Percentiles rank a stretch among this genome's conserved stretches.
phyloP scores from a whole-genome alignment of 2,329 filamentous ascomycete genomes.

The Sodiomyces alkalinus region DNA sequence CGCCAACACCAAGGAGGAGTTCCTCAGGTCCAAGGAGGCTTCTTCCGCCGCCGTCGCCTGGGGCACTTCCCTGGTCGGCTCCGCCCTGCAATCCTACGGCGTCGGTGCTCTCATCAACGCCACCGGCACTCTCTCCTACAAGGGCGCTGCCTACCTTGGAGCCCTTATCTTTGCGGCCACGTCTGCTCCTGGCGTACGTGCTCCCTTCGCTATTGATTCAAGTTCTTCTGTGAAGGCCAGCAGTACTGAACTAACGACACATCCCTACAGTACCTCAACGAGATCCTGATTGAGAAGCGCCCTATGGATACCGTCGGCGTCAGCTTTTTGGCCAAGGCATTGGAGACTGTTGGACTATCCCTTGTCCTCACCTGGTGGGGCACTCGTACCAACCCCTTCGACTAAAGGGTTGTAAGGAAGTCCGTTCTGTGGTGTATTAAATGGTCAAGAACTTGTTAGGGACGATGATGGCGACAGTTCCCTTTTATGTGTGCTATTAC shows the following conservation, averaged over 20 bases:
- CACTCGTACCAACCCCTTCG: conserved; percentile 83
- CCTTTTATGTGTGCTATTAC: too few species aligned
- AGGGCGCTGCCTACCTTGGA: conserved; percentile 90
- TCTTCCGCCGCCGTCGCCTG: conserved; percentile 74
- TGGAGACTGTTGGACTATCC: conserved; percentile 86
- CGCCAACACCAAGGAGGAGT: conserved; percentile 92
- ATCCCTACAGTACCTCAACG: conserved; percentile 55
- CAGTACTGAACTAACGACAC: conserved; percentile 2
- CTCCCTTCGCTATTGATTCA: neutral
- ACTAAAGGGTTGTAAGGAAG: conserved; percentile 40
- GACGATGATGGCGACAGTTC: too few species aligned
- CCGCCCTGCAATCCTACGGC: conserved; percentile 77
- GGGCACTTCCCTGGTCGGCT: conserved; percentile 81
- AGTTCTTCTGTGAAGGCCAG: neutral
- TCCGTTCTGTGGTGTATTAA: too few species aligned
- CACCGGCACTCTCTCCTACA: conserved; percentile 89
- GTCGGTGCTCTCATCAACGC: conserved; percentile 86
- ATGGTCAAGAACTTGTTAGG: too few species aligned
- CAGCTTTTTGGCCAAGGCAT: conserved; percentile 65
- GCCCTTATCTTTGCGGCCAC: conserved; percentile 82
- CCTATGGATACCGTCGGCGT: conserved; percentile 82
- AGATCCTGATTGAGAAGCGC: conserved; percentile 82
- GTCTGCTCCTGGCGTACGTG: conserved; percentile 64
- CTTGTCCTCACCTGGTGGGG: conserved; percentile 97
- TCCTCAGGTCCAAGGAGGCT: conserved; percentile 85